Evolutionary conservation across 805 yeast species (phyloP).

Genomic region (Saccharomycopsis sp.): DNA sequence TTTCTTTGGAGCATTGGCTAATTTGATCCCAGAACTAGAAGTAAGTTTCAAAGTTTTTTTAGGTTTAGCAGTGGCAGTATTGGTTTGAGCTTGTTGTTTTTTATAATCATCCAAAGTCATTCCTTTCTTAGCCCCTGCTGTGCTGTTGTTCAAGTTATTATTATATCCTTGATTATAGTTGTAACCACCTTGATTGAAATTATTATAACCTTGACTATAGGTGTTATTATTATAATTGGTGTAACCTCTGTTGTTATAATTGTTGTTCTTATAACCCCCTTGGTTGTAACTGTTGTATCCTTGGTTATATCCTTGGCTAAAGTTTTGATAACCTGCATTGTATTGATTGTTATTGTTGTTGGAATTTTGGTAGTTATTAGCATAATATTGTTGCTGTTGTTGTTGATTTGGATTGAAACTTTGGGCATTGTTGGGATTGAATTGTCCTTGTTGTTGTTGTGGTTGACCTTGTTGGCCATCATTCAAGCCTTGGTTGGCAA

Average conservation of each 20-base stretch:
- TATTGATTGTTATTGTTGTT: constrained; percentile 6
- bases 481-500: constrained; percentile 14
- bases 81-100: constrained; percentile 39
- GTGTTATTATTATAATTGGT: constrained; percentile 20
- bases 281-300: constrained; percentile 19
- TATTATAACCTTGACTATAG: background rate
- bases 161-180: constrained; percentile 20
- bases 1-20: constrained; percentile 39
- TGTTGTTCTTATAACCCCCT: constrained; percentile 16
- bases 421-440: constrained; percentile 8
- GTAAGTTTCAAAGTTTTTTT: constrained; percentile 63
- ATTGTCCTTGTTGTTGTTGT: constrained; percentile 4
- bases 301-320: constrained; percentile 2
- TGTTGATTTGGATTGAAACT: constrained; percentile 10
- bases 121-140: constrained; percentile 26
- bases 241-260: constrained; percentile 13
- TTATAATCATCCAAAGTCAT: constrained; percentile 80
- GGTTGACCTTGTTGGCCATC: constrained; percentile 1
- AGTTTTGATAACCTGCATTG: background rate
- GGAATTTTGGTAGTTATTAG: constrained; percentile 3
- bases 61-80: constrained; percentile 35
- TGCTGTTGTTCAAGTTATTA: constrained; percentile 18
- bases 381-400: constrained; percentile 3
- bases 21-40: constrained; percentile 53
- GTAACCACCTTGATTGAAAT: constrained; percentile 2